Conservation (phyloP, 768 basidiomycete species). For the Trametes elegans region DNA sequence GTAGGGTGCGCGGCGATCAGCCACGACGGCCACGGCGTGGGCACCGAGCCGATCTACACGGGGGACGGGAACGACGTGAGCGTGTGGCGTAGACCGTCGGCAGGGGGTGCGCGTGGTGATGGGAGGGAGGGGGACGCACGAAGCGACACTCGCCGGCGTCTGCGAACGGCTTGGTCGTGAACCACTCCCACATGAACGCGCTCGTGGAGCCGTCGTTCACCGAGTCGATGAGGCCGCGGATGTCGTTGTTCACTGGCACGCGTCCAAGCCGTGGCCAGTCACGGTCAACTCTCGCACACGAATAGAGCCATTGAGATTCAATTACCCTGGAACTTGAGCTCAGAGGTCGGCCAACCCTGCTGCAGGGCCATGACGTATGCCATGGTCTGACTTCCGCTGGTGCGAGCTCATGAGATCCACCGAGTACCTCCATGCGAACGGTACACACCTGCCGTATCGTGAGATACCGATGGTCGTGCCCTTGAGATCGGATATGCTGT, state of each 20-base stretch:
- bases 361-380: constrained; percentile 92
- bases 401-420: no score
- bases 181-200: constrained; percentile 97
- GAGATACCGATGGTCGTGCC: constrained; percentile 89
- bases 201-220: constrained; percentile 88
- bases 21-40: constrained; percentile 98
- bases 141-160: constrained; percentile 81
- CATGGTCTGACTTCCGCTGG: constrained; percentile 92
- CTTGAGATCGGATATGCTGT: constrained; percentile 69
- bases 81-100: background rate
- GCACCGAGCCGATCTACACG: constrained; percentile 73
- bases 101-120: background rate
- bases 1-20: constrained; percentile 83
- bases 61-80: background rate
- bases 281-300: no score
- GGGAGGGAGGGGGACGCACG: constrained; percentile 45
- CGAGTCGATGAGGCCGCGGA: constrained; percentile 76
- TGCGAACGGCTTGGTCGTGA: constrained; percentile 78
- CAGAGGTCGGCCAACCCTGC: constrained; percentile 70
- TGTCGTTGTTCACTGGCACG: constrained; percentile 70
- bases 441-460: constrained; percentile 74
- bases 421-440: no score
- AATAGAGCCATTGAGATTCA: background rate
- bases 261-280: background rate
- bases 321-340: constrained; percentile 70